Evolutionary conservation across 805 yeast genomes (phyloP).

Genomic region (Candida glaebosa): DNA sequence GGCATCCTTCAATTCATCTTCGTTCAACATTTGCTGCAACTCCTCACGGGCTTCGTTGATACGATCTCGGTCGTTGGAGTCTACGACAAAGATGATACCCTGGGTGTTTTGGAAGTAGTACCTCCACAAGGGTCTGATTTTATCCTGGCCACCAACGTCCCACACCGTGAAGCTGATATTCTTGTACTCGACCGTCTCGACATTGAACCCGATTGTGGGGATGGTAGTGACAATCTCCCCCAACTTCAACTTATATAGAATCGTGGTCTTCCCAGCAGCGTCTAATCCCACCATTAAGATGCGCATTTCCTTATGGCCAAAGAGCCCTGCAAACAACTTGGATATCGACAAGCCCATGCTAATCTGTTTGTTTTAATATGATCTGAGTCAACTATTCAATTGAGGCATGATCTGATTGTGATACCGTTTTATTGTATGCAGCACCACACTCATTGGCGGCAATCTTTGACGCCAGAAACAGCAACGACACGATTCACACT

Average conservation of each 20-base stretch:
- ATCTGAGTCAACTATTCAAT: background rate
- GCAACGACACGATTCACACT: too few species aligned
- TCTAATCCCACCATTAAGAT: conserved; percentile 43
- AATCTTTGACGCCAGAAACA: too few species aligned
- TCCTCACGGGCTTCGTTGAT: conserved; percentile 42
- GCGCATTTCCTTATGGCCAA: conserved; percentile 42
- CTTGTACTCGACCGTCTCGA: conserved; percentile 42
- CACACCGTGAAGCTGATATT: conserved; percentile 42
- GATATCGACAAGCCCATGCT: conserved; percentile 38
- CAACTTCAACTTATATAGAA: conserved; percentile 40
- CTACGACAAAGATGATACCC: conserved; percentile 41
- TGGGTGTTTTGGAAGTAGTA: conserved; percentile 43
- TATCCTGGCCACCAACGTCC: conserved; percentile 46
- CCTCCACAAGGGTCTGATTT: conserved; percentile 43
- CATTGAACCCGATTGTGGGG: conserved; percentile 43
- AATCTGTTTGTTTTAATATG: background rate
- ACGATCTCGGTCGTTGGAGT: conserved; percentile 43
- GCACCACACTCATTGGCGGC: too few species aligned
- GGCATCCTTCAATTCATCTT: conserved; percentile 42
- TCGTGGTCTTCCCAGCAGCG: conserved; percentile 43
- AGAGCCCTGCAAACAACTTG: conserved; percentile 38
- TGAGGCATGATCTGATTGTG: too few species aligned
- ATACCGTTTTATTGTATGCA: conserved; percentile 1
- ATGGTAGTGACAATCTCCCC: conserved; percentile 43
- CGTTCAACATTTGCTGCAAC: conserved; percentile 42